A percentile compares a stretch with the other conserved stretches of the same genome.
phyloP scores from a whole-genome alignment of 192 early-diverging fungal species.

The Coemansia sp. region DNA sequence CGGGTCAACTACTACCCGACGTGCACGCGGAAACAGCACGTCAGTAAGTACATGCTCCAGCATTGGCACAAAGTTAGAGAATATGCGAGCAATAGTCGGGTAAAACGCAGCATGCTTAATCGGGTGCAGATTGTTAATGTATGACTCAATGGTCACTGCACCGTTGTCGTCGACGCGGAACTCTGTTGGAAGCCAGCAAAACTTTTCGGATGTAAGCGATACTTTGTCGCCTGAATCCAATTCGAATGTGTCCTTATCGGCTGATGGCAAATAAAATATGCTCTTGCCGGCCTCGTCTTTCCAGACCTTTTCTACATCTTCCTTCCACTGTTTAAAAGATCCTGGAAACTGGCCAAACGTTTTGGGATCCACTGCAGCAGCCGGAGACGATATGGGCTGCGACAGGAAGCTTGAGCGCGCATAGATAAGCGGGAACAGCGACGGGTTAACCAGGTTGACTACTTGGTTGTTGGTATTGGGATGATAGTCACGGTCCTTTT shows the following conservation, averaged over 20 bases:
- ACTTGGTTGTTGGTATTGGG: slow-evolving; percentile 53
- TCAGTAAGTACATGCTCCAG: slow-evolving; percentile 59
- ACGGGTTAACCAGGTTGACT: slow-evolving; percentile 56
- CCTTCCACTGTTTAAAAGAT: slow-evolving; percentile 13
- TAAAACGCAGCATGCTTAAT: slow-evolving; percentile 53
- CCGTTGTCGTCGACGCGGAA: slow-evolving; percentile 56
- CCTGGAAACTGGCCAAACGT: slow-evolving; percentile 36
- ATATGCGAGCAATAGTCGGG: slow-evolving; percentile 48
- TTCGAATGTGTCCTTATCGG: too few relatives aligned
- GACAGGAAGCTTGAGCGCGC: slow-evolving; percentile 15
- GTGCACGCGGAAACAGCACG: slow-evolving; percentile 6
- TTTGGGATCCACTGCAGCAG: slow-evolving; percentile 22
- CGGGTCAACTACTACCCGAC: slow-evolving; percentile 9
- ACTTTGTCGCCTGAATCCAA: neutral
- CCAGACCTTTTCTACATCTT: neutral
- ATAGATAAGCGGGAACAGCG: slow-evolving; percentile 54
- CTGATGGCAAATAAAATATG: slow-evolving; percentile 11
- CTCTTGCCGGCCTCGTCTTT: neutral
- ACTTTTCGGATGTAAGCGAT: slow-evolving; percentile 6
- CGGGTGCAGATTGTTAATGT: slow-evolving; percentile 77
- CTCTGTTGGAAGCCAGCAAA: slow-evolving; percentile 66
- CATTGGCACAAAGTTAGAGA: slow-evolving; percentile 60
- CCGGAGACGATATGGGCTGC: slow-evolving; percentile 25
- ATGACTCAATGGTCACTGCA: slow-evolving; percentile 50
- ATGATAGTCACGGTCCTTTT: slow-evolving; percentile 47